phyloP scores from a whole-genome alignment of 2,329 filamentous ascomycete genomes.

The Pseudohalonectria lignicola region DNA sequence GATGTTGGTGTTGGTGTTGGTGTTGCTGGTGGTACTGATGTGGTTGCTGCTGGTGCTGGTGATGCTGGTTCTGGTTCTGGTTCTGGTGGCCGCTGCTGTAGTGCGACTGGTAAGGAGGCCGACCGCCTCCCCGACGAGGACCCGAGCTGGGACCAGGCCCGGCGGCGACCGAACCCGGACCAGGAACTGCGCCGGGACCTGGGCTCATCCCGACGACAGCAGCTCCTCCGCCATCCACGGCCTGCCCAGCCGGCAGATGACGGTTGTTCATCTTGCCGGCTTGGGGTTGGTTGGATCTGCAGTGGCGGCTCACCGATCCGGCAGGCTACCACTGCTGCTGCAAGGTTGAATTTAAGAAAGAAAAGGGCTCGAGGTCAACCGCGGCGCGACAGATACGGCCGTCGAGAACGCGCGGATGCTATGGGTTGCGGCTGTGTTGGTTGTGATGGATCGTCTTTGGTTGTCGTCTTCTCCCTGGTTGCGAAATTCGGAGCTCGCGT shows the following conservation, averaged over 20 bases:
- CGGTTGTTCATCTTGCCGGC: conserved; percentile 68
- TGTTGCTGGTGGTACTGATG: conserved; percentile 19
- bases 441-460: too few species aligned
- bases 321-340: conserved; percentile 17
- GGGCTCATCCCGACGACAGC: conserved; percentile 6
- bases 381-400: background rate
- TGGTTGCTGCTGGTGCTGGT: conserved; percentile 17
- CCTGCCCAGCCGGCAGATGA: conserved; percentile 69
- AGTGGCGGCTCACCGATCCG: conserved; percentile 19
- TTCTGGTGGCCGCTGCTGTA: conserved; percentile 7
- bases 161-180: background rate
- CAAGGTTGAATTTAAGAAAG: conserved; percentile 6
- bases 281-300: conserved; percentile 31
- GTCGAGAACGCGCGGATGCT: too few species aligned
- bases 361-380: conserved; percentile 4
- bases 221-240: conserved; percentile 34
- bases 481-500: background rate
- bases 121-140: conserved; percentile 15
- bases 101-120: conserved; percentile 22
- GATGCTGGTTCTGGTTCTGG: too few species aligned
- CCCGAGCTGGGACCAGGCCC: background rate
- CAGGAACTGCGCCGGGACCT: conserved; percentile 1
- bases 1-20: conserved; percentile 27
- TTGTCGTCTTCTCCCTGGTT: too few species aligned
- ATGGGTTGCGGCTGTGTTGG: background rate